Conservation (phyloP, 352 stramenopile genomes). For the Globisporangium rhizosaccharum region DNA sequence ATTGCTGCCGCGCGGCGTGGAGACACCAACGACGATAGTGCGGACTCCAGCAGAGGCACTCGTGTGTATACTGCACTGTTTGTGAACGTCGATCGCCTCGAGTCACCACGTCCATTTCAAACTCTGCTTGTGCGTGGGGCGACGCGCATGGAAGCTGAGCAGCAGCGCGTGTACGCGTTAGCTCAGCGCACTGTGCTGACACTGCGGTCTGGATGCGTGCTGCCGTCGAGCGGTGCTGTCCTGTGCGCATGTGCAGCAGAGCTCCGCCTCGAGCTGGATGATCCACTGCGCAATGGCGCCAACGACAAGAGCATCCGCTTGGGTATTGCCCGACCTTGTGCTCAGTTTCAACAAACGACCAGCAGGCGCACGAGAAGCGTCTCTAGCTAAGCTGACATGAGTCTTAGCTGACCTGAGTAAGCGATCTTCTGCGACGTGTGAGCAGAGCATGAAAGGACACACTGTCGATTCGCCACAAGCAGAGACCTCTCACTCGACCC, state of each 20-base stretch:
- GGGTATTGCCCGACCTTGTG: too few relatives aligned
- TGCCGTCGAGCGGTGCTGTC: conserved; percentile 9
- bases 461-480: too few relatives aligned
- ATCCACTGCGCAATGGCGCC: not conserved
- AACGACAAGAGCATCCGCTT: too few relatives aligned
- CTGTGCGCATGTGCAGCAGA: conserved; percentile 9
- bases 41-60: not conserved
- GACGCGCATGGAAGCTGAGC: not conserved
- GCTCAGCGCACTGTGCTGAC: conserved; percentile 3
- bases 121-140: conserved; percentile 9
- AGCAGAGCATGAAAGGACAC: too few relatives aligned
- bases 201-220: conserved; percentile 1
- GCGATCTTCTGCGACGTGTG: too few relatives aligned
- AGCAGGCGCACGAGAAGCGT: too few relatives aligned
- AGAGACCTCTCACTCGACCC: too few relatives aligned
- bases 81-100: not conserved
- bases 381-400: too few relatives aligned
- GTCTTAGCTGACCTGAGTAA: too few relatives aligned
- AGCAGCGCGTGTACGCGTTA: conserved; percentile 3
- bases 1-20: not conserved
- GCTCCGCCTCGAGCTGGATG: not conserved
- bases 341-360: too few relatives aligned
- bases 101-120: not conserved
- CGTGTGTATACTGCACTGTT: not conserved
- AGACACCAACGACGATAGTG: too few relatives aligned